Percentiles rank a stretch among this genome's conserved stretches.
Conservation (phyloP, 257 asterid species). For the Asclepias syriaca region DNA sequence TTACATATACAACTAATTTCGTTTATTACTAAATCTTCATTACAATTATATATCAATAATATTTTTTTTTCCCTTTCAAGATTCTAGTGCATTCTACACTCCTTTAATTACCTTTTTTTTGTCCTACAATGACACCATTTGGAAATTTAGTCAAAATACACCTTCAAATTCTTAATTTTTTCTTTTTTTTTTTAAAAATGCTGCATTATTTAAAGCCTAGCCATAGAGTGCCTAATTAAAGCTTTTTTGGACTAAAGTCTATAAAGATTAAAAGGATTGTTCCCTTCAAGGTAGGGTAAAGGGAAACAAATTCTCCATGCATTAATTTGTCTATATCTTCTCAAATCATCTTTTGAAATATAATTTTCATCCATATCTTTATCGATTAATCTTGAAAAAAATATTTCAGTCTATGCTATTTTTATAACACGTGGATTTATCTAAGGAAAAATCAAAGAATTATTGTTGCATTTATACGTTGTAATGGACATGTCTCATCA, state of each 20-base stretch:
- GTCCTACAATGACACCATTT: background rate
- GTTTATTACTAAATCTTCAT: too few species aligned
- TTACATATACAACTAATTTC: too few species aligned
- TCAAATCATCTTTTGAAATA: background rate
- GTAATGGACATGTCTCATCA: background rate
- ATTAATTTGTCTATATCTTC: background rate
- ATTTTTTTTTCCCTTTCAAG: too few species aligned
- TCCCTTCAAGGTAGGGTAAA: slow-evolving; percentile 14
- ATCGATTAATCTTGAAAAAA: too few species aligned
- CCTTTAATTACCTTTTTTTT: too few species aligned
- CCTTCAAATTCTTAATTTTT: background rate
- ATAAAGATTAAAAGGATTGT: background rate
- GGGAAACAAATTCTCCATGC: background rate
- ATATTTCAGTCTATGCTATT: too few species aligned
- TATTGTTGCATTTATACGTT: background rate
- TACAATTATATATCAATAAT: too few species aligned
- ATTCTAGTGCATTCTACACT: too few species aligned
- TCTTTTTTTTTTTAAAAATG: background rate
- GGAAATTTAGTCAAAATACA: background rate
- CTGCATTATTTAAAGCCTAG: background rate
- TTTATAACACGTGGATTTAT: too few species aligned
- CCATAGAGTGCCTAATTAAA: background rate
- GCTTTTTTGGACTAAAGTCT: background rate
- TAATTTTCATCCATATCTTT: background rate
- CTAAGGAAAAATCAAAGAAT: too few species aligned